These are phyloP conservation scores for Oryza punctata DNA, from an alignment of 176 grass and related monocot genomes.

Conservation along the genomic window DNA sequence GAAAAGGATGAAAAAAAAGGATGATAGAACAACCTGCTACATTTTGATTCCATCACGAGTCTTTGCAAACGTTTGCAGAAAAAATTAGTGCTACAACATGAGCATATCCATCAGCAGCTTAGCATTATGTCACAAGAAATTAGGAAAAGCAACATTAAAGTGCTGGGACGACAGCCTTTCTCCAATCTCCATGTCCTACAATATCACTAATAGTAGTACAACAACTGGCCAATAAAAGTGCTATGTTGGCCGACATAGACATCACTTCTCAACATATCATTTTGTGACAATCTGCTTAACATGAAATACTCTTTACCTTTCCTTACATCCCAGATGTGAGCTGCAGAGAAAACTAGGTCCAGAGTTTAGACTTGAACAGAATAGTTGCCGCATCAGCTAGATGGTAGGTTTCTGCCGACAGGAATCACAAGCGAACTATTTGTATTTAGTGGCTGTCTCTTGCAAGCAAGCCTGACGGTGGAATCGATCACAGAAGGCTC, in stretches of 20 bases:
- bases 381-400: slow-evolving; percentile 22
- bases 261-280: background rate
- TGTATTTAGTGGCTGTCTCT: slow-evolving; percentile 21
- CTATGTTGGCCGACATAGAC: background rate
- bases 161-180: background rate
- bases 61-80: background rate
- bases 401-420: slow-evolving; percentile 2
- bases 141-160: background rate
- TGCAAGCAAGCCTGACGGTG: slow-evolving; percentile 63
- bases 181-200: background rate
- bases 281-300: background rate
- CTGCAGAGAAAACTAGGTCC: background rate
- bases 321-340: background rate
- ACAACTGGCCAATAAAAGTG: background rate
- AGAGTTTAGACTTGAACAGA: slow-evolving; percentile 8
- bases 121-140: background rate
- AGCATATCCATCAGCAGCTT: background rate
- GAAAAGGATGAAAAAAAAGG: background rate
- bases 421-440: background rate
- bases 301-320: slow-evolving; percentile 26
- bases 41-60: background rate
- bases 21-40: background rate
- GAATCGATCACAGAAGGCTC: slow-evolving; percentile 63
- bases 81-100: background rate
- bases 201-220: slow-evolving; percentile 5